Percentiles rank a stretch among this genome's conserved stretches.
These are phyloP conservation scores for Wickerhamomyces subpelliculosus DNA, from an alignment of 805 yeast genomes.

Conservation along the genomic window DNA sequence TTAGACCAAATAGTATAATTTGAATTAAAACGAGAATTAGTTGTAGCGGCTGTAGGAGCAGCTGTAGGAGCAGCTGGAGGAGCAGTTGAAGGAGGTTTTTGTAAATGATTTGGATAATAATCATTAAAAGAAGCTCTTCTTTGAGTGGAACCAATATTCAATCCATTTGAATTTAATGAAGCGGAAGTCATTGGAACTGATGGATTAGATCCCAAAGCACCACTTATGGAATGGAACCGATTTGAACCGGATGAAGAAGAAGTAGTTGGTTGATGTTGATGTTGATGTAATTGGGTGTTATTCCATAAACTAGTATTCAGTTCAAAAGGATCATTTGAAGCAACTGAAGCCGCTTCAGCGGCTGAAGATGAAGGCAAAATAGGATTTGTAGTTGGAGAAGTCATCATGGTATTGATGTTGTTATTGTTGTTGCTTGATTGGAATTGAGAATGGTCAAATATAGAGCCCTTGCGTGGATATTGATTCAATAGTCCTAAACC, in stretches of 20 bases:
- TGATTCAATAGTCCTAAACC: not conserved
- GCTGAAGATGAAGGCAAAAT: not conserved
- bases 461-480: not conserved
- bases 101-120: not conserved
- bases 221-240: not conserved
- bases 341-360: not conserved
- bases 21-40: not conserved
- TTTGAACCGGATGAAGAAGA: not conserved
- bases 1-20: not conserved
- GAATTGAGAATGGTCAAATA: not conserved
- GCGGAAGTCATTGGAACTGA: too few species aligned
- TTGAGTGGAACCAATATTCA: not conserved
- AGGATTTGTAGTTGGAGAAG: not conserved
- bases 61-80: too few species aligned
- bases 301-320: slow-evolving; percentile 1
- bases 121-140: slow-evolving; percentile 1
- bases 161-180: not conserved
- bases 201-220: too few species aligned
- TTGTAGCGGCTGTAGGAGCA: too few species aligned
- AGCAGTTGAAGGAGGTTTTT: too few species aligned
- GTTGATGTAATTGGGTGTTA: not conserved
- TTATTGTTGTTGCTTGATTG: too few species aligned
- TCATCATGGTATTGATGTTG: too few species aligned
- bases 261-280: not conserved
- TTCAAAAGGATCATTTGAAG: slow-evolving; percentile 3